Evolutionary conservation across 1,284 basidiomycete species (phyloP).

Genomic region (Boletus mariae): DNA sequence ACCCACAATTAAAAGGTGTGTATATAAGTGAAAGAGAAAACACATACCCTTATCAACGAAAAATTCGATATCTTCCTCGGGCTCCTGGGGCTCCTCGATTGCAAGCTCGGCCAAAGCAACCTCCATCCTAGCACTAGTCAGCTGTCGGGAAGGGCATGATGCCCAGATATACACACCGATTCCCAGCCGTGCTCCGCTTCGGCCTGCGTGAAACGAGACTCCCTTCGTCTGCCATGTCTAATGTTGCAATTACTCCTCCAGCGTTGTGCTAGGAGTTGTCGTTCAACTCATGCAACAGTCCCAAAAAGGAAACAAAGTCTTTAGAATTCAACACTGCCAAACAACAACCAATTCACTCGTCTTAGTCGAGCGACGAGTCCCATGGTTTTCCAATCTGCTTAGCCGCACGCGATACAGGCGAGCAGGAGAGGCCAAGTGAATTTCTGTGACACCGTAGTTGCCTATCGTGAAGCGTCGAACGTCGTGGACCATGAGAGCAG

Average conservation of each 20-base stretch:
- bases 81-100: constrained; percentile 55
- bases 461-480: too few species aligned
- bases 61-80: constrained; percentile 72
- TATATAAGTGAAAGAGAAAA: not conserved
- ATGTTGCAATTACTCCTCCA: not conserved
- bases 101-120: constrained; percentile 69
- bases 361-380: too few species aligned
- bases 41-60: constrained; percentile 52
- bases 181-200: constrained; percentile 69
- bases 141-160: not conserved
- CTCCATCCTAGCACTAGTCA: constrained; percentile 53
- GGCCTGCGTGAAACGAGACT: constrained; percentile 56
- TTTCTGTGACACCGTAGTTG: too few species aligned
- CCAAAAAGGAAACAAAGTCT: constrained; percentile 12
- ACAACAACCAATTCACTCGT: constrained; percentile 7
- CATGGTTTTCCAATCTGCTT: too few species aligned
- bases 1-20: not conserved
- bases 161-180: constrained; percentile 43
- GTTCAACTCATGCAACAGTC: not conserved
- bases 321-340: constrained; percentile 26
- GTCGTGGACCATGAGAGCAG: too few species aligned
- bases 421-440: too few species aligned
- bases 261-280: too few species aligned
- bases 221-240: constrained; percentile 39
- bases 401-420: too few species aligned